Evolutionary conservation across 2,329 filamentous ascomycete genomes (phyloP).

Genomic region (Alternaria conjuncta): DNA sequence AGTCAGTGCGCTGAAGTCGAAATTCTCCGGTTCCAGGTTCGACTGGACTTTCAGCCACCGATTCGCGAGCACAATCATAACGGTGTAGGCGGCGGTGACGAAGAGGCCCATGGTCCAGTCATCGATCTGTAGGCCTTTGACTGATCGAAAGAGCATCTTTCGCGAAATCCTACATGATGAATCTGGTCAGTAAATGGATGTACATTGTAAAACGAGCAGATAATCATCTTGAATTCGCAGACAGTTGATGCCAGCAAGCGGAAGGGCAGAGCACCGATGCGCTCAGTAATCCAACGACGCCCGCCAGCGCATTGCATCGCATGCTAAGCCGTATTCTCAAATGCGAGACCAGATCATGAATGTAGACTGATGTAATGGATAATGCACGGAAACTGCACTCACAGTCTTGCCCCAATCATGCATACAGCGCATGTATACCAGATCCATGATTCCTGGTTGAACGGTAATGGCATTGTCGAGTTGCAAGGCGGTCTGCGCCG

Average conservation of each 20-base stretch:
- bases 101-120: slow-evolving; percentile 64
- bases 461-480: slow-evolving; percentile 27
- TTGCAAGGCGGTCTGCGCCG: slow-evolving; percentile 4
- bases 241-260: background rate
- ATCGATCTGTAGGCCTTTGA: slow-evolving; percentile 60
- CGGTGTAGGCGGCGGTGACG: slow-evolving; percentile 57
- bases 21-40: slow-evolving; percentile 54
- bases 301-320: background rate
- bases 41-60: slow-evolving; percentile 49
- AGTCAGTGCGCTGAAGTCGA: slow-evolving; percentile 53
- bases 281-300: background rate
- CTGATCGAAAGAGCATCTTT: slow-evolving; percentile 54
- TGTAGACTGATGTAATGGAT: background rate
- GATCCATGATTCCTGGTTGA: slow-evolving; percentile 55
- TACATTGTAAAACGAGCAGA: background rate
- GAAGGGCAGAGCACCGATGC: background rate
- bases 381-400: slow-evolving; percentile 20
- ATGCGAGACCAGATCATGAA: background rate
- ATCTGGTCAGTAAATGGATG: slow-evolving; percentile 3
- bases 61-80: slow-evolving; percentile 58
- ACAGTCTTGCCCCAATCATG: slow-evolving; percentile 53
- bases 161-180: slow-evolving; percentile 49
- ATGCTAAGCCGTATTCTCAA: slow-evolving; percentile 1
- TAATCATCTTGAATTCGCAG: background rate
- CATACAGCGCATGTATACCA: slow-evolving; percentile 53